phyloP scores from a whole-genome alignment of 1,284 basidiomycete genomes.

The Tylopilus sp. region DNA sequence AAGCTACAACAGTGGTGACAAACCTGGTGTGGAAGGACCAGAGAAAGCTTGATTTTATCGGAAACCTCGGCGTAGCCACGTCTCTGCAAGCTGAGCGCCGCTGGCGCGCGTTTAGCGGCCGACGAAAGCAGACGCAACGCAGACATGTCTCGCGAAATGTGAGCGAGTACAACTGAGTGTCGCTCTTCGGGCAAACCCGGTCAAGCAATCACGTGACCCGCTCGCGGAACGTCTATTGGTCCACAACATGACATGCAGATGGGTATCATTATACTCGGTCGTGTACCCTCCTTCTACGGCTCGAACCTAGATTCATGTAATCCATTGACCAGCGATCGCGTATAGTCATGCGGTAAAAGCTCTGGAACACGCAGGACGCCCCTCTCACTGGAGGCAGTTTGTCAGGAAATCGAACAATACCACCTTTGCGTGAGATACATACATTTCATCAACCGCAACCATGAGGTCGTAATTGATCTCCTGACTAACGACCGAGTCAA shows the following conservation, averaged over 20 bases:
- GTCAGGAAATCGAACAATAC: conserved; percentile 11
- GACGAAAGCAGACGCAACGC: conserved; percentile 66
- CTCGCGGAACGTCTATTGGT: not conserved
- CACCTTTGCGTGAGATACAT: conserved; percentile 32
- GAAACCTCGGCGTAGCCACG: conserved; percentile 86
- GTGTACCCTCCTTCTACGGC: conserved; percentile 19
- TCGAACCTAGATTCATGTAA: conserved; percentile 29
- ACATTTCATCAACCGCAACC: conserved; percentile 90
- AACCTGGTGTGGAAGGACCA: conserved; percentile 92
- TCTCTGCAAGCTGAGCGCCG: conserved; percentile 50
- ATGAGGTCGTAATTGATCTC: conserved; percentile 96
- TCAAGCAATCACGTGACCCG: conserved; percentile 23
- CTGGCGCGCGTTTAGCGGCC: conserved; percentile 57
- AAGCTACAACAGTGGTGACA: conserved; percentile 31
- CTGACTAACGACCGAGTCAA: conserved; percentile 86
- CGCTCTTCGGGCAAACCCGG: conserved; percentile 30
- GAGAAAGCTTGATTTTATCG: conserved; percentile 85
- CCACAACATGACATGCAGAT: too few species aligned
- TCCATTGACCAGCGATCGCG: conserved; percentile 26
- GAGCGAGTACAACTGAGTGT: not conserved
- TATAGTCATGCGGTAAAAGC: conserved; percentile 58
- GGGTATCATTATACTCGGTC: too few species aligned
- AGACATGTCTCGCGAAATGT: conserved; percentile 53
- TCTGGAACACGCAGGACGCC: conserved; percentile 63
- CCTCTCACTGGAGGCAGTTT: conserved; percentile 51